Evolutionary conservation across 768 basidiomycete genomes (phyloP), one percentile per base, ranked within the genome.

Genomic region (Calocybe cyanea): DNA sequence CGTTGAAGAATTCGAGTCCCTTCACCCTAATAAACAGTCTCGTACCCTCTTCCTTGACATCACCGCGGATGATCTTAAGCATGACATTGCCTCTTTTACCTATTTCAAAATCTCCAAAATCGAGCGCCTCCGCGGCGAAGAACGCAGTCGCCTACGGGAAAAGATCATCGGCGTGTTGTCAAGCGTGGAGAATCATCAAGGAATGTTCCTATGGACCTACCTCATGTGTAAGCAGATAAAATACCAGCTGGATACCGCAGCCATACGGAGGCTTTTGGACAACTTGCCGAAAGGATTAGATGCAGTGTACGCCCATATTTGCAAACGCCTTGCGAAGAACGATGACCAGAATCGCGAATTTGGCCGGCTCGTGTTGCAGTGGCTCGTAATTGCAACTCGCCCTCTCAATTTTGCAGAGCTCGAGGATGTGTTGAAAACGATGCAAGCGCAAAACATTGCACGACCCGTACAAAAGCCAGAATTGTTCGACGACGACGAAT

Each of bases 121-220:
- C n/a, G 31, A 32, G 31, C 31, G 31, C 31, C 31, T 32, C n/a
- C 31, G 31, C 8, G 31, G 31, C n/a, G 31, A 39, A 7, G 7
- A 32, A n/a, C 31, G n/a, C 31, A 32, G 13, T 4, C 5, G 13
- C 7, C 38, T 39, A 7, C 38, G 38, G 24, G n/a, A 39, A 4
- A 5, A 9, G 6, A n/a, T 41, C 21, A 15, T 23, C 17, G 39
- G 28, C 3, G 11, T 9, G 14, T 21, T 41, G 11, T 10, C 6
- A 6, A 41, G 17, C 7, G 21, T 25, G n/a, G n/a, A n/a, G n/a
- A n/a, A n/a, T n/a, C n/a, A n/a, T n/a, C n/a, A n/a, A n/a, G n/a
- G n/a, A n/a, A 41, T 41, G 39, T 41, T 41, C 17, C 39, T 41
- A 5, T 41, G 39, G 39, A 25, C 24, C 10, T 41, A 24, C 15